Conservation (phyloP, 495 filamentous ascomycete genomes). For the Aspergillus funiculosus region DNA sequence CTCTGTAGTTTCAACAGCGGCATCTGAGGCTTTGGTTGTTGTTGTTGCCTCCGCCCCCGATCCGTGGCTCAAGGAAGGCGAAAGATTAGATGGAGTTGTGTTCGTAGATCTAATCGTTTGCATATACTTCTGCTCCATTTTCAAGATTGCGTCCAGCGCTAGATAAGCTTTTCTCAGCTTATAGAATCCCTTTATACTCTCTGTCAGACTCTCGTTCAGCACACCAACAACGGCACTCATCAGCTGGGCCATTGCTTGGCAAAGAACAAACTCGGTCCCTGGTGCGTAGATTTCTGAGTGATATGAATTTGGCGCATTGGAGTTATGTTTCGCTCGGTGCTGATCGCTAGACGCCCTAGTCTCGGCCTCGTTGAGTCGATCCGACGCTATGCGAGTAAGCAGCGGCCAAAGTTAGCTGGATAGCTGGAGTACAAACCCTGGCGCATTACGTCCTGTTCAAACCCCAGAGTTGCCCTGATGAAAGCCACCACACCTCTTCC, state of each 20-base stretch:
- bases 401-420: background rate
- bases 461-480: slow-evolving; percentile 79
- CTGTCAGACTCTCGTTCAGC: slow-evolving; percentile 87
- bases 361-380: slow-evolving; percentile 72
- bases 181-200: slow-evolving; percentile 87
- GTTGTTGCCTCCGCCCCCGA: background rate
- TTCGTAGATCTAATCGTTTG: slow-evolving; percentile 25
- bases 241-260: slow-evolving; percentile 72
- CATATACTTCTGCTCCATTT: slow-evolving; percentile 56
- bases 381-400: slow-evolving; percentile 48
- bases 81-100: slow-evolving; percentile 13
- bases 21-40: background rate
- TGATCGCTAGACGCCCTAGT: slow-evolving; percentile 69
- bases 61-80: slow-evolving; percentile 19
- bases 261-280: slow-evolving; percentile 79
- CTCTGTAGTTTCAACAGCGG: slow-evolving; percentile 16
- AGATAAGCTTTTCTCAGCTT: slow-evolving; percentile 86
- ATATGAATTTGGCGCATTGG: slow-evolving; percentile 43
- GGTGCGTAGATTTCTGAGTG: slow-evolving; percentile 66
- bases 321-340: slow-evolving; percentile 56
- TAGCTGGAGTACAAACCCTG: slow-evolving; percentile 48
- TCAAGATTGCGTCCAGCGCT: slow-evolving; percentile 69
- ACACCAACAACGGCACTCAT: slow-evolving; percentile 87
- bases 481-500: slow-evolving; percentile 78
- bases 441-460: slow-evolving; percentile 91